Conservation (phyloP, 108 stramenopile genomes). For the Cyclotella baltica region DNA sequence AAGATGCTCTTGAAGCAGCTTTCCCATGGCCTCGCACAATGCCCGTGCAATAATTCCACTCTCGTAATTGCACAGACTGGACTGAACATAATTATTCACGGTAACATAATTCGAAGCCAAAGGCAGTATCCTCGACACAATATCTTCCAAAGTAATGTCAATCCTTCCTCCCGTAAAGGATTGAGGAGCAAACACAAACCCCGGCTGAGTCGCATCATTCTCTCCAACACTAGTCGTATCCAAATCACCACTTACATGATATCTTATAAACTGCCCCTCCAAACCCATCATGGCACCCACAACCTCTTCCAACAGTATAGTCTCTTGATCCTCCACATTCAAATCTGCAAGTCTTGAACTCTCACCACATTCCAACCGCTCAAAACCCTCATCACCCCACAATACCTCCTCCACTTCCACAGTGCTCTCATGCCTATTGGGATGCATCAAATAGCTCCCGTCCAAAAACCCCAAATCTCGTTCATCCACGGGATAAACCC, state of each 20-base stretch:
- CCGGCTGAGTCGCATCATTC: conserved; percentile 6
- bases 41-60: conserved; percentile 90
- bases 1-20: conserved; percentile 80
- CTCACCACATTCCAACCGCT: not conserved
- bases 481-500: conserved; percentile 59
- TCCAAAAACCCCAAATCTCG: conserved; percentile 59
- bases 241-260: conserved; percentile 21
- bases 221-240: not conserved
- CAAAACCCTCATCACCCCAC: not conserved
- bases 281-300: conserved; percentile 85
- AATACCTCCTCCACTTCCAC: conserved; percentile 10
- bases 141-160: conserved; percentile 58
- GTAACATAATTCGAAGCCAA: conserved; percentile 70
- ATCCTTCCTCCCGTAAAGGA: conserved; percentile 52
- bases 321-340: conserved; percentile 61
- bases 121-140: conserved; percentile 77
- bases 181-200: conserved; percentile 34
- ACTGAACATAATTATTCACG: conserved; percentile 72
- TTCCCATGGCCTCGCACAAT: conserved; percentile 80
- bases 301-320: conserved; percentile 74
- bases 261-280: conserved; percentile 68
- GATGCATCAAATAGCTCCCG: conserved; percentile 33
- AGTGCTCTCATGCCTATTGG: conserved; percentile 32
- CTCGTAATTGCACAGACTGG: conserved; percentile 71
- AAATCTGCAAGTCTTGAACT: conserved; percentile 24